A percentile compares a stretch with the other conserved stretches of the same genome.
phyloP scores from a whole-genome alignment of 1,139 yeast species.

The Candida sojae region DNA sequence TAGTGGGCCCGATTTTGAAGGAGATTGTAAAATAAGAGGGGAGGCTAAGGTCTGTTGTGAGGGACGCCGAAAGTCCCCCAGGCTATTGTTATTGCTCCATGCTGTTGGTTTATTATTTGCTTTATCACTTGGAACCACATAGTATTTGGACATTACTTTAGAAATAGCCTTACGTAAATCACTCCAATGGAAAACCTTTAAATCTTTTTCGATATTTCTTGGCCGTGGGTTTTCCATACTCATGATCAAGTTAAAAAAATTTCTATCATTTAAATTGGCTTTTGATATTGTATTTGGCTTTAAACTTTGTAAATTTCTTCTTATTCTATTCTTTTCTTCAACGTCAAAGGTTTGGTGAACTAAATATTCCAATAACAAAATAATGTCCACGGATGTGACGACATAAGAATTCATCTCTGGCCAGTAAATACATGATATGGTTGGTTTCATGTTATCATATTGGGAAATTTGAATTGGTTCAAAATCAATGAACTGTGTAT shows the following conservation, averaged over 20 bases:
- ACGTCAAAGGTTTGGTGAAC: constrained; percentile 60
- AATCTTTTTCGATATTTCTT: constrained; percentile 70
- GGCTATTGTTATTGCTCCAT: neutral
- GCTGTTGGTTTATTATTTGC: neutral
- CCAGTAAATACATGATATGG: constrained; percentile 67
- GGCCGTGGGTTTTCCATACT: constrained; percentile 67
- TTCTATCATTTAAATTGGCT: constrained; percentile 40
- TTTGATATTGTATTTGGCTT: constrained; percentile 64
- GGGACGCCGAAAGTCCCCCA: too few relatives aligned
- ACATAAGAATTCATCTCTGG: constrained; percentile 49
- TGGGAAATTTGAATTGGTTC: constrained; percentile 19
- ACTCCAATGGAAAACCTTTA: constrained; percentile 67
- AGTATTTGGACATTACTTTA: constrained; percentile 65
- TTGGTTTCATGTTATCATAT: constrained; percentile 28
- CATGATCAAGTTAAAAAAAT: constrained; percentile 64
- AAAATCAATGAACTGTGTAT: constrained; percentile 27
- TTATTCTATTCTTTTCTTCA: constrained; percentile 69
- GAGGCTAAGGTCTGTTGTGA: neutral
- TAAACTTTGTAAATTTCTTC: constrained; percentile 67
- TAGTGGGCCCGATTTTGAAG: neutral
- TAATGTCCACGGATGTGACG: constrained; percentile 69
- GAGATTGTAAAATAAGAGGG: neutral
- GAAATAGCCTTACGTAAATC: constrained; percentile 54
- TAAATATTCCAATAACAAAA: constrained; percentile 56
- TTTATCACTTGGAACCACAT: constrained; percentile 16